Percentiles rank a stretch among this genome's conserved stretches.
These are phyloP conservation scores for Pseudocohnilembus persalinus DNA, from an alignment of 169 alveolate species.

Conservation along the genomic window DNA sequence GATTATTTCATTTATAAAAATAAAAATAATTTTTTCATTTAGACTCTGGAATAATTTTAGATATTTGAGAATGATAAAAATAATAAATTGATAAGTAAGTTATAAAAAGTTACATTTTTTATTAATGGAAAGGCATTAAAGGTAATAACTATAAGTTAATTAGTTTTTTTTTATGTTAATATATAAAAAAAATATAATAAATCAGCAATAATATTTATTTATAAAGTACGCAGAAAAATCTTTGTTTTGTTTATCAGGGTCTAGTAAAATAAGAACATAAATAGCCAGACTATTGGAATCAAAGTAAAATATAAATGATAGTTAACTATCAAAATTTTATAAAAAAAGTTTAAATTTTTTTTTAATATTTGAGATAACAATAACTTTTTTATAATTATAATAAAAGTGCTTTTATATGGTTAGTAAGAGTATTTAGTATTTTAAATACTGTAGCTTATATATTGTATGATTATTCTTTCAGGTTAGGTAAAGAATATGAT, in stretches of 20 bases:
- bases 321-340: too few species aligned
- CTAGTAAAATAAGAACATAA: background rate
- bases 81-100: background rate
- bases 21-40: too few species aligned
- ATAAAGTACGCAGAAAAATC: background rate
- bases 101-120: background rate
- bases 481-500: background rate
- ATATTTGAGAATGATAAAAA: background rate
- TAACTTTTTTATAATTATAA: background rate
- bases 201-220: too few species aligned
- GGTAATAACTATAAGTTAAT: too few species aligned
- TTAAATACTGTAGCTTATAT: constrained; percentile 7
- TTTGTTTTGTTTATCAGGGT: background rate
- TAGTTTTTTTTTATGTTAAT: background rate
- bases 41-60: background rate
- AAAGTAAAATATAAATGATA: too few species aligned
- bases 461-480: background rate
- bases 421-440: background rate
- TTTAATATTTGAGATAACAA: too few species aligned
- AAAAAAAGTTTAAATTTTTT: too few species aligned
- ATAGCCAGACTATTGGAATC: background rate
- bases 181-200: too few species aligned
- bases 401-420: background rate
- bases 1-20: background rate
- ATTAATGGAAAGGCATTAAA: background rate